Base-by-base conservation (phyloP, 805 yeast genomes). In the Candida railenensis region DNA sequence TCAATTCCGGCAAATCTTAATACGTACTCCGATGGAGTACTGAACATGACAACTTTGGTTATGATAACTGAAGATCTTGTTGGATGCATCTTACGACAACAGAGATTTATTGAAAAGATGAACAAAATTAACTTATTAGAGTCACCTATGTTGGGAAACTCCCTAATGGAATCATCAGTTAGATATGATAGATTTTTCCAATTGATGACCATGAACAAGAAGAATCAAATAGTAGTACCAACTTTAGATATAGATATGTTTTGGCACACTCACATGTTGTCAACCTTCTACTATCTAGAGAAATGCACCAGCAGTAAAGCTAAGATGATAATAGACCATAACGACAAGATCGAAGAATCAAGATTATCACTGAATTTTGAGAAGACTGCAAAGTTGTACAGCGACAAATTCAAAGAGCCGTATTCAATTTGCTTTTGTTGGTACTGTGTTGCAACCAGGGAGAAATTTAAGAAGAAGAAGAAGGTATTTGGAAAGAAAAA, bases 301-400 rank as follows among this genome's bases (percentile, higher is more conserved):
- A 32, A 34, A 5, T 48, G 46, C 38, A 34, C 16, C 14, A 9
- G 21, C 14, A 18, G 22, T 19, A 32, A 32, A 32, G 18, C 4
- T 4, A 16, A n/a, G 14, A 22, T 16, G 11, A 48, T 48, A 12
- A 47, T 57, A 15, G 62, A 58, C 38, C 67, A 62, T 40, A 54
- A 62, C 34, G 67, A 62, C 44, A 60, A 56, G 47, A 45, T 62
- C 8, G 65, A 59, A 34, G 53, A 53, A 40, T 46, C 49, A 2
- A 22, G 53, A 12, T 39, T 62, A 8, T 55, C 51, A 40, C 34
- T 44, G 11, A 38, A 51, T 4, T 62, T 55, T 37, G 54, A 48
- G 37, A 20, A 20, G 4, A 61, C 67, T 4, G 44, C 56, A 19
- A 47, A 44, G 19, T 36, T 46, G 22, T 63, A 58, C 45, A 46